Percentiles rank a stretch among this genome's conserved stretches.
phyloP scores from a whole-genome alignment of 768 basidiomycete genomes.

The Pleurotus tuber-regium region DNA sequence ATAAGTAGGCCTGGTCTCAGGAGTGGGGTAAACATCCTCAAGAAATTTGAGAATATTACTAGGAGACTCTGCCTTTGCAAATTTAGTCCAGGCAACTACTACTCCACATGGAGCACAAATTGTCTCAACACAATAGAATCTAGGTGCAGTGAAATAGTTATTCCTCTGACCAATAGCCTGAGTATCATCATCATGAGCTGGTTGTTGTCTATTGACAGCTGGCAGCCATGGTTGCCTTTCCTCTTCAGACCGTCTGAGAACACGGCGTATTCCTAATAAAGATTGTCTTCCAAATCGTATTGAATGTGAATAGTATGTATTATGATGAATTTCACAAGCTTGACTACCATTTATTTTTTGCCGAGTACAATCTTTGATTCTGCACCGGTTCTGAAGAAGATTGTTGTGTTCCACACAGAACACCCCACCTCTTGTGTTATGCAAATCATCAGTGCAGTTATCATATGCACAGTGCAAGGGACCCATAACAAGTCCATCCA shows the following conservation, averaged over 20 bases:
- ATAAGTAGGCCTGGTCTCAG: conserved; percentile 18
- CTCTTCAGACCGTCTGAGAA: not conserved
- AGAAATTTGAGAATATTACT: conserved; percentile 20
- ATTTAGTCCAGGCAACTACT: conserved; percentile 24
- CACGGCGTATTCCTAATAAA: not conserved
- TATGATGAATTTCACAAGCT: not conserved
- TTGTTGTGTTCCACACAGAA: conserved; percentile 5
- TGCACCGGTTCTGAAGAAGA: not conserved
- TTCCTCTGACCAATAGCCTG: too few relatives aligned
- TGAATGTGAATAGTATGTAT: not conserved
- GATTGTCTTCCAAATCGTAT: not conserved
- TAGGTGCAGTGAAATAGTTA: conserved; percentile 1
- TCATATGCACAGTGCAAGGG: conserved; percentile 13
- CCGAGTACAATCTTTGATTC: conserved; percentile 8
- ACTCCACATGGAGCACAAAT: too few relatives aligned
- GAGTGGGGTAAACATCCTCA: conserved; percentile 18
- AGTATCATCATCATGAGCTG: too few relatives aligned
- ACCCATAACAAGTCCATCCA: conserved; percentile 16
- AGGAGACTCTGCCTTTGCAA: conserved; percentile 24
- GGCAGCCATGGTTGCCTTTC: conserved; percentile 1
- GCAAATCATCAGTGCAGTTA: not conserved
- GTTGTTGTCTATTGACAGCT: conserved; percentile 13
- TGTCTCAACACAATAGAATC: conserved; percentile 9
- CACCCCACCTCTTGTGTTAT: not conserved
- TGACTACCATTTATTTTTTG: not conserved